phyloP scores from a whole-genome alignment of 768 basidiomycete genomes.

The Mycena capillaripes region DNA sequence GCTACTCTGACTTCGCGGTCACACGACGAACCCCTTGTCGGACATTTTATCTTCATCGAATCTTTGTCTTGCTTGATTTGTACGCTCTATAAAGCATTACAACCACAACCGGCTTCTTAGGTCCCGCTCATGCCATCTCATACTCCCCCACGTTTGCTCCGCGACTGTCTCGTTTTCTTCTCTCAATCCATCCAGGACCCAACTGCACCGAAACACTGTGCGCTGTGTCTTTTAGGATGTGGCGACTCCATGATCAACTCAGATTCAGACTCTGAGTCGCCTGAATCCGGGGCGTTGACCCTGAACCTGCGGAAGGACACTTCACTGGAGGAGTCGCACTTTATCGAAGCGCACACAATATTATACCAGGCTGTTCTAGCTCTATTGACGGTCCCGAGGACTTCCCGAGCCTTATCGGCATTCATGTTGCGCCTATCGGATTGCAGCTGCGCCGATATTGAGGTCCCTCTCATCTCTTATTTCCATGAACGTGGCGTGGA shows the following conservation, averaged over 20 bases:
- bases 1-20: background rate
- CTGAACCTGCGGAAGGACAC: background rate
- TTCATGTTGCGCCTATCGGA: background rate
- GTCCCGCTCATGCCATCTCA: background rate
- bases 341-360: background rate
- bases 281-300: background rate
- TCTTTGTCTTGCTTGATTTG: no score
- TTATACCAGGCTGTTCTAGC: background rate
- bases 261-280: background rate
- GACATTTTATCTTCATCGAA: no score
- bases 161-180: background rate
- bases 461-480: background rate
- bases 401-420: background rate
- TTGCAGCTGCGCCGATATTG: background rate
- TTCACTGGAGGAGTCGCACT: background rate
- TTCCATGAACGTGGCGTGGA: conserved; percentile 2
- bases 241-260: background rate
- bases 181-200: background rate
- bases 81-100: no score
- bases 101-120: no score
- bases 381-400: background rate
- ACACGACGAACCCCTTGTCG: background rate
- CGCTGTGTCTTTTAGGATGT: background rate
- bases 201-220: conserved; percentile 11
- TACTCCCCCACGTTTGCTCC: background rate